Evolutionary conservation across 257 asterid genomes (phyloP).

Genomic region (Knoxia roxburghii): DNA sequence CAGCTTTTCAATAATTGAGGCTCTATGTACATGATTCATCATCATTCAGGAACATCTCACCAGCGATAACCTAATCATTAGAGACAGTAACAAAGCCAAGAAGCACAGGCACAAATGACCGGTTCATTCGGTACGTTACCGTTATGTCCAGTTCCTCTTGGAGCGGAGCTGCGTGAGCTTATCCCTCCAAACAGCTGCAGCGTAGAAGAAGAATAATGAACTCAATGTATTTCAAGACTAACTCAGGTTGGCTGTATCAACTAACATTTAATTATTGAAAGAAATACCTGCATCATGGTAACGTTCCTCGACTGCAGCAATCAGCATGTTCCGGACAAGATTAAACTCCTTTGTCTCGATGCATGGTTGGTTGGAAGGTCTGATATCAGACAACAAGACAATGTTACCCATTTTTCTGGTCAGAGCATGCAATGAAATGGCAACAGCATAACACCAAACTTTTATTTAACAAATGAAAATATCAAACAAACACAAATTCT

Average conservation of each 20-base stretch:
- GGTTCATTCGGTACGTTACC: constrained; percentile 6
- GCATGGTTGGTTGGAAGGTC: constrained; percentile 44
- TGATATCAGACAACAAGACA: constrained; percentile 12
- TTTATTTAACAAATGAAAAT: background rate
- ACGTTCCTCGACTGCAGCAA: constrained; percentile 55
- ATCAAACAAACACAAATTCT: background rate
- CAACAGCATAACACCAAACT: background rate
- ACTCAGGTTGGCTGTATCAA: background rate
- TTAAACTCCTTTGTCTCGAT: constrained; percentile 46
- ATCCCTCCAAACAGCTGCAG: constrained; percentile 88
- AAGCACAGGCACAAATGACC: no score
- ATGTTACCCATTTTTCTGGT: background rate
- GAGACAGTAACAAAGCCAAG: no score
- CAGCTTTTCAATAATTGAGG: constrained; percentile 19
- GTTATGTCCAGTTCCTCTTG: constrained; percentile 71
- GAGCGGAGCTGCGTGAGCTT: constrained; percentile 78
- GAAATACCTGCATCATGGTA: constrained; percentile 44
- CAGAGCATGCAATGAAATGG: background rate
- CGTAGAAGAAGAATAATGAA: constrained; percentile 1
- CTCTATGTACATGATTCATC: constrained; percentile 31
- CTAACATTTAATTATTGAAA: background rate
- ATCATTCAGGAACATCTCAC: constrained; percentile 22
- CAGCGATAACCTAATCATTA: no score
- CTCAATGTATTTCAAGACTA: background rate
- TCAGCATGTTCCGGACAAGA: constrained; percentile 48